Conservation (phyloP, 352 stramenopile species). For the Phytophthora uliginosa region DNA sequence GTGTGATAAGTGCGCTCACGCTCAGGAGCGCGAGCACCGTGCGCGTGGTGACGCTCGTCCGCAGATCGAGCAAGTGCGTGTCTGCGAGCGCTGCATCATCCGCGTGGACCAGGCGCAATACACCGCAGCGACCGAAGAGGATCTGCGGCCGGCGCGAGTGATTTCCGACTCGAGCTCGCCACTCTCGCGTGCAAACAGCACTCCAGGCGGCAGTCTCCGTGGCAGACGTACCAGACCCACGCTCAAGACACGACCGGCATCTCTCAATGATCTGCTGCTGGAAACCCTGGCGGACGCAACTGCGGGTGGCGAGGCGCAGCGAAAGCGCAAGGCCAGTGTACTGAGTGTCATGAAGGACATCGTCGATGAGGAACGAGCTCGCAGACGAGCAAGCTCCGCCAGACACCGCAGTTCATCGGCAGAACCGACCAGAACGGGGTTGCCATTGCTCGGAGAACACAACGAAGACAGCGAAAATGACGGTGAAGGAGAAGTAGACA, state of each 20-base stretch:
- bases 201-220: conserved; percentile 28
- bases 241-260: conserved; percentile 37
- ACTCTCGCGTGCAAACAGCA: conserved; percentile 18
- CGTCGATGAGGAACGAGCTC: conserved; percentile 45
- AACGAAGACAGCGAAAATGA: conserved; percentile 17
- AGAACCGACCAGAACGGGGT: conserved; percentile 1
- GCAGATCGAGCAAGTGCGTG: conserved; percentile 50
- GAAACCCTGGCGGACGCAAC: conserved; percentile 44
- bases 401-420: conserved; percentile 25
- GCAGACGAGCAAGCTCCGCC: conserved; percentile 32
- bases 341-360: conserved; percentile 60
- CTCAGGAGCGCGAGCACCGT: conserved; percentile 50
- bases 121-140: conserved; percentile 46
- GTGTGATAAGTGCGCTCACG: conserved; percentile 56
- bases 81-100: conserved; percentile 57
- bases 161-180: conserved; percentile 31
- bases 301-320: conserved; percentile 29
- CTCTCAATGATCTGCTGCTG: conserved; percentile 42
- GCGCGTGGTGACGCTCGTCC: conserved; percentile 35
- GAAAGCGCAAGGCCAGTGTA: conserved; percentile 40
- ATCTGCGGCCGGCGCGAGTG: conserved; percentile 41
- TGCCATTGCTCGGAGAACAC: conserved; percentile 28
- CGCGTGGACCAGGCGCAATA: conserved; percentile 56
- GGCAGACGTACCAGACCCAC: conserved; percentile 22
- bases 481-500: conserved; percentile 11